phyloP scores from a whole-genome alignment of 768 basidiomycete species.

The Rubroboletus pulcherrimus region DNA sequence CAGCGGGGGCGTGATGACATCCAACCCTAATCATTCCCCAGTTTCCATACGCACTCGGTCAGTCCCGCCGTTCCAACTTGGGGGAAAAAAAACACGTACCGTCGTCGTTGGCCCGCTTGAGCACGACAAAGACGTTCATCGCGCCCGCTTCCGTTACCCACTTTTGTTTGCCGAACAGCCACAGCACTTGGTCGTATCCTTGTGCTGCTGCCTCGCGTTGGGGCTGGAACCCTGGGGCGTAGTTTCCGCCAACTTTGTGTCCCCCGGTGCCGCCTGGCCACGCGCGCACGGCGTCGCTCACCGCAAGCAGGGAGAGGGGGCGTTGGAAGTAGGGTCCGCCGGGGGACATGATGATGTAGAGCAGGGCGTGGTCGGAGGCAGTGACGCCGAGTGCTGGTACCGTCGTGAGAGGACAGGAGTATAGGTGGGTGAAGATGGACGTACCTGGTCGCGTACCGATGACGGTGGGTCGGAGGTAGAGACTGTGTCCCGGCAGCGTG shows the following conservation, averaged over 20 bases:
- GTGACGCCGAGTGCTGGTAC: slow-evolving; percentile 57
- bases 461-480: slow-evolving; percentile 85
- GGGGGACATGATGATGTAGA: slow-evolving; percentile 81
- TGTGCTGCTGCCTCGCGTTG: slow-evolving; percentile 60
- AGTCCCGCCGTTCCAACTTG: too few relatives aligned
- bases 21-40: slow-evolving; percentile 34
- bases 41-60: too few relatives aligned
- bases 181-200: slow-evolving; percentile 77
- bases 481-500: slow-evolving; percentile 60
- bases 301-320: slow-evolving; percentile 55
- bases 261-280: slow-evolving; percentile 75
- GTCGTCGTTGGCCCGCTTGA: slow-evolving; percentile 52
- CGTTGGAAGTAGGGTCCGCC: slow-evolving; percentile 50
- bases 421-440: background rate
- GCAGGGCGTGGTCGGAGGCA: slow-evolving; percentile 73
- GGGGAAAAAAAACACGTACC: slow-evolving; percentile 26
- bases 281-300: slow-evolving; percentile 73
- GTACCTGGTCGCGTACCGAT: slow-evolving; percentile 45
- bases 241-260: slow-evolving; percentile 64
- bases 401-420: background rate
- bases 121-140: slow-evolving; percentile 79
- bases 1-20: slow-evolving; percentile 84
- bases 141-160: slow-evolving; percentile 58
- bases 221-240: slow-evolving; percentile 57
- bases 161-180: slow-evolving; percentile 66